Conservation (phyloP, 768 basidiomycete genomes). For the Psilocybe subaeruginosa region DNA sequence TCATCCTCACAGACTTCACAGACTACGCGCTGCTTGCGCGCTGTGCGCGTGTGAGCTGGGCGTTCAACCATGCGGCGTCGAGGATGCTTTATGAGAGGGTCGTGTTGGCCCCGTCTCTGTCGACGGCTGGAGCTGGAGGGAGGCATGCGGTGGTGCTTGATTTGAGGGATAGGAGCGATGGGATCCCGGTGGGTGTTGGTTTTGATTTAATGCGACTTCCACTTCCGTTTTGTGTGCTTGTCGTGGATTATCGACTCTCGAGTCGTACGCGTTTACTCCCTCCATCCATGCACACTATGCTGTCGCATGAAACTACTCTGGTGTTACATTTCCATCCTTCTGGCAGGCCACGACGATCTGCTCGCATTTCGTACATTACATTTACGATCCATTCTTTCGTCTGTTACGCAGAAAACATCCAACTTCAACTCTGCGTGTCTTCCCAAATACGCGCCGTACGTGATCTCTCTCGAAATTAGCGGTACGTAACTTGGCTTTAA, state of each 20-base stretch:
- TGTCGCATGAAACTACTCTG: neutral
- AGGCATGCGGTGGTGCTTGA: too few relatives aligned
- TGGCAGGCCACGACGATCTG: too few relatives aligned
- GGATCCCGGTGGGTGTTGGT: too few relatives aligned
- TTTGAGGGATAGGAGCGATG: too few relatives aligned
- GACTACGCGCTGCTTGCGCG: conserved; percentile 29
- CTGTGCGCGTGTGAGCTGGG: conserved; percentile 48
- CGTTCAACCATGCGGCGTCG: conserved; percentile 48
- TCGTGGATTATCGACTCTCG: too few relatives aligned
- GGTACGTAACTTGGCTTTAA: conserved; percentile 33
- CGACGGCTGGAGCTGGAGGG: too few relatives aligned
- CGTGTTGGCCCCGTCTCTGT: conserved; percentile 24
- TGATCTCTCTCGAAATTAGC: conserved; percentile 44
- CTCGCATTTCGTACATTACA: too few relatives aligned
- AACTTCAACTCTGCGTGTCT: conserved; percentile 43
- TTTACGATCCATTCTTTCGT: neutral
- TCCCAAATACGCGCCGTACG: conserved; percentile 41
- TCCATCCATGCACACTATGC: too few relatives aligned
- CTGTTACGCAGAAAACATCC: conserved; percentile 30
- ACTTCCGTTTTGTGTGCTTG: too few relatives aligned
- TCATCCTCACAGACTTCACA: neutral
- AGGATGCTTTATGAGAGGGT: conserved; percentile 48
- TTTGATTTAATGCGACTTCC: too few relatives aligned
- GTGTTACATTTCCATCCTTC: neutral
- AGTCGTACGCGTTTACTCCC: too few relatives aligned